These are phyloP conservation scores for Apiospora arundinis DNA, from an alignment of 2,329 filamentous ascomycete genomes.

Conservation along the genomic window DNA sequence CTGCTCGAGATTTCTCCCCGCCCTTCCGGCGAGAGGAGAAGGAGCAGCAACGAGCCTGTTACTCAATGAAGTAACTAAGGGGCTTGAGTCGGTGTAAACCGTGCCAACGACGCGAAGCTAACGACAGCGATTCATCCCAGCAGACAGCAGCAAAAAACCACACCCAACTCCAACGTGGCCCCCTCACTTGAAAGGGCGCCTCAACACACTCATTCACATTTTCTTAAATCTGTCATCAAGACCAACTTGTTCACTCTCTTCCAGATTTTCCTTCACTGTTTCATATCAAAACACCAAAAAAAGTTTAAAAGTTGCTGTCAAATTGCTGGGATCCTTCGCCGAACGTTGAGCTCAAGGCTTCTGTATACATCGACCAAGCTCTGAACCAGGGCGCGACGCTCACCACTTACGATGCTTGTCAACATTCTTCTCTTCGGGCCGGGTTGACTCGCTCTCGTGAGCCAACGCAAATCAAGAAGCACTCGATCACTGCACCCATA, in stretches of 20 bases:
- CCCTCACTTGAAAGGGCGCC: background rate
- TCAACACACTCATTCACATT: slow-evolving; percentile 4
- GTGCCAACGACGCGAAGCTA: slow-evolving; percentile 9
- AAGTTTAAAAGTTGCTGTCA: slow-evolving; percentile 13
- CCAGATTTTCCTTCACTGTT: slow-evolving; percentile 10
- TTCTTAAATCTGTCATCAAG: slow-evolving; percentile 3
- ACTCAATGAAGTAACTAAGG: slow-evolving; percentile 30
- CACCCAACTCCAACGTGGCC: background rate
- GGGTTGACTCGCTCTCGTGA: background rate
- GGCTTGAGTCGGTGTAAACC: background rate
- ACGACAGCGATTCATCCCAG: slow-evolving; percentile 10
- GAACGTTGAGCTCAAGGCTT: background rate
- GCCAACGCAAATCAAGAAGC: background rate
- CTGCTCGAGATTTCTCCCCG: slow-evolving; percentile 71
- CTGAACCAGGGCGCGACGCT: background rate
- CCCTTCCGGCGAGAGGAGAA: slow-evolving; percentile 57
- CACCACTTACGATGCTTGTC: background rate
- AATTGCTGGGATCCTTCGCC: background rate
- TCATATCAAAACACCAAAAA: slow-evolving; percentile 11
- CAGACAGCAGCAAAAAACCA: slow-evolving; percentile 18
- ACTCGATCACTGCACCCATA: slow-evolving; percentile 1
- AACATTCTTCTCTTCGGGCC: background rate
- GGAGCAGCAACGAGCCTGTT: slow-evolving; percentile 40
- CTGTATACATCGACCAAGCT: background rate
- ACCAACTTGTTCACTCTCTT: slow-evolving; percentile 19